Conservation (phyloP, 2,329 filamentous ascomycete genomes). For the Aspergillus pseudonomiae region DNA sequence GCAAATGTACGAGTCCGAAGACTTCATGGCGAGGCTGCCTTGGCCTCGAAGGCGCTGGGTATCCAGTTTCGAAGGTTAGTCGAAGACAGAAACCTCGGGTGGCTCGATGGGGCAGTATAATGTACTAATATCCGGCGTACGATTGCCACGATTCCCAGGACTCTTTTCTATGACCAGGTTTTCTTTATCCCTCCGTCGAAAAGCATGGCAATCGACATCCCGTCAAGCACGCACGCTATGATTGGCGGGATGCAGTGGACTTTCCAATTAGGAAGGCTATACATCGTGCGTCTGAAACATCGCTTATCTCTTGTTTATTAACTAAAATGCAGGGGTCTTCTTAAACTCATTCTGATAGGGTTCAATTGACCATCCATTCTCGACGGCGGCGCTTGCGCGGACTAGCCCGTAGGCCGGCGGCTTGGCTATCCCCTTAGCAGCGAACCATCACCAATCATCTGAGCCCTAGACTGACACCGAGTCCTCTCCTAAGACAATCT, state of each 20-base stretch:
- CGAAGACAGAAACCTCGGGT: conserved; percentile 3
- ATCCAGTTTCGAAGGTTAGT: conserved; percentile 15
- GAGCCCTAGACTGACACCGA: neutral
- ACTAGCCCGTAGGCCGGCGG: neutral
- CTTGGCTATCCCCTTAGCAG: neutral
- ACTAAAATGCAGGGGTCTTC: neutral
- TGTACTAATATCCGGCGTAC: conserved; percentile 23
- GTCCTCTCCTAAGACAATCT: neutral
- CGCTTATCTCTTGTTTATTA: neutral
- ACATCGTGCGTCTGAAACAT: neutral
- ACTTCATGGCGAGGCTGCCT: too few species aligned
- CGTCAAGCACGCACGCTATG: neutral
- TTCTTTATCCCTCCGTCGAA: neutral
- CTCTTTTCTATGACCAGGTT: neutral
- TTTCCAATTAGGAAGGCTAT: neutral
- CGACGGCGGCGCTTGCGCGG: neutral
- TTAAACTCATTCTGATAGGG: neutral
- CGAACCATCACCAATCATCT: neutral
- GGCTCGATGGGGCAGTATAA: conserved; percentile 25
- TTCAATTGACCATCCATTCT: neutral
- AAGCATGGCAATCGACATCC: neutral
- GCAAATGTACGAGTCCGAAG: conserved; percentile 19
- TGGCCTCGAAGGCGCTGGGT: conserved; percentile 17
- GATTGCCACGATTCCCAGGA: neutral
- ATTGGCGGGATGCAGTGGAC: neutral